Evolutionary conservation across 2,329 filamentous ascomycete genomes (phyloP).

Genomic region (Fonsecaea pugnacius): DNA sequence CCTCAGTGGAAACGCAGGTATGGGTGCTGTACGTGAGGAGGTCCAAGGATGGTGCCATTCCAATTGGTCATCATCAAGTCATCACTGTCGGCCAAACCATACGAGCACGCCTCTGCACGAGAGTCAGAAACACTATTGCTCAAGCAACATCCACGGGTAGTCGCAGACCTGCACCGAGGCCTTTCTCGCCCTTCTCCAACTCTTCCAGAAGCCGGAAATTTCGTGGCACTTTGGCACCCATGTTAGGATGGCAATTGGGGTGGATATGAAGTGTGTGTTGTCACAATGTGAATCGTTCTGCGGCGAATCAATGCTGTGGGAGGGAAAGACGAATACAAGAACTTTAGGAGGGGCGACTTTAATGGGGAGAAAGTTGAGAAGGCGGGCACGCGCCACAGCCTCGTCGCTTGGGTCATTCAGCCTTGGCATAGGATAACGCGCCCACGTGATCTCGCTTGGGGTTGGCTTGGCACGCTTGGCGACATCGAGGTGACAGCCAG

Average conservation of each 20-base stretch:
- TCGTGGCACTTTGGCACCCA: slow-evolving; percentile 80
- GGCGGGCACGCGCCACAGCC: slow-evolving; percentile 22
- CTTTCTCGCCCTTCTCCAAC: slow-evolving; percentile 98
- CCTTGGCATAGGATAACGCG: background rate
- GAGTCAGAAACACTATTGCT: slow-evolving; percentile 34
- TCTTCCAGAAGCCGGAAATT: slow-evolving; percentile 97
- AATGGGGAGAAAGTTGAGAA: background rate
- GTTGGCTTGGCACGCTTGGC: background rate
- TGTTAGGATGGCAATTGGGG: slow-evolving; percentile 38
- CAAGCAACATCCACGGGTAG: slow-evolving; percentile 21
- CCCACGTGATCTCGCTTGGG: background rate
- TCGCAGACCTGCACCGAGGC: slow-evolving; percentile 78
- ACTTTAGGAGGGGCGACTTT: slow-evolving; percentile 16
- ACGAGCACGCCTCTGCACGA: slow-evolving; percentile 84
- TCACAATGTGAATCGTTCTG: background rate
- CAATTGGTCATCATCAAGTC: slow-evolving; percentile 97
- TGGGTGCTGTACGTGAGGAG: slow-evolving; percentile 76
- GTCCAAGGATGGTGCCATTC: slow-evolving; percentile 97
- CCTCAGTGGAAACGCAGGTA: background rate
- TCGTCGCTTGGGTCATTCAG: slow-evolving; percentile 8
- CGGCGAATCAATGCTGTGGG: background rate
- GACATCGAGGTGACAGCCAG: too few relatives aligned
- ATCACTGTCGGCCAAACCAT: slow-evolving; percentile 90
- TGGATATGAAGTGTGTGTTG: background rate
- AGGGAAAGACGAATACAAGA: slow-evolving; percentile 7